Percentiles rank a stretch among this genome's conserved stretches.
Conservation (phyloP, 2,329 filamentous ascomycete genomes). For the Exserohilum rostratum region DNA sequence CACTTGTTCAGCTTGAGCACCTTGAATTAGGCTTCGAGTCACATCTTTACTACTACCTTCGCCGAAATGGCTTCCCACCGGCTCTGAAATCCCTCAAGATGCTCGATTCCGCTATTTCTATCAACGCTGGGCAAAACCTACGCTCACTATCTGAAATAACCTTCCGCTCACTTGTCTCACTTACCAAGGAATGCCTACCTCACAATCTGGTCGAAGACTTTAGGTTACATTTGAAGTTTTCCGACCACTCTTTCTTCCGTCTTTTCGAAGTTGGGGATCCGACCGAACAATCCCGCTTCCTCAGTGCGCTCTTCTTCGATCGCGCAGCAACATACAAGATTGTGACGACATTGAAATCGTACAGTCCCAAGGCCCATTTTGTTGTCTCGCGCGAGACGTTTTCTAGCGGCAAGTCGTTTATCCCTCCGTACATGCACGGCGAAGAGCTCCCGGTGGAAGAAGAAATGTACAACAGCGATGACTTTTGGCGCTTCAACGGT, state of each 20-base stretch:
- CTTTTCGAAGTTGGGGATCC: slow-evolving; percentile 13
- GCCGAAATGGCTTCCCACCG: slow-evolving; percentile 30
- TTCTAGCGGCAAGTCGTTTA: slow-evolving; percentile 22
- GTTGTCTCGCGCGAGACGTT: slow-evolving; percentile 35
- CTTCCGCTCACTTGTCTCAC: slow-evolving; percentile 22
- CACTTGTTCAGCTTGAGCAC: slow-evolving; percentile 31
- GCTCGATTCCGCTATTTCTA: slow-evolving; percentile 31
- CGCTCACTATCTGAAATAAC: slow-evolving; percentile 21
- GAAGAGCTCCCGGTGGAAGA: slow-evolving; percentile 39
- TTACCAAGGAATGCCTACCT: slow-evolving; percentile 25
- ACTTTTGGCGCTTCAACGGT: slow-evolving; percentile 37
- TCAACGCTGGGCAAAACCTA: slow-evolving; percentile 23
- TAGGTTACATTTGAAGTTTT: slow-evolving; percentile 29
- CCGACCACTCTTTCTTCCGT: slow-evolving; percentile 22
- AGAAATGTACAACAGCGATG: slow-evolving; percentile 37
- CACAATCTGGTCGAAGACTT: slow-evolving; percentile 18
- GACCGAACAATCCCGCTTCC: slow-evolving; percentile 18
- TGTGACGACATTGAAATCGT: slow-evolving; percentile 23
- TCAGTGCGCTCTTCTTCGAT: slow-evolving; percentile 27
- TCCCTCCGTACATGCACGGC: slow-evolving; percentile 46
- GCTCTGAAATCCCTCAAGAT: slow-evolving; percentile 35
- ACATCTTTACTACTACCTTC: slow-evolving; percentile 33
- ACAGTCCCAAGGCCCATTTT: slow-evolving; percentile 27
- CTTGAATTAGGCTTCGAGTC: slow-evolving; percentile 41
- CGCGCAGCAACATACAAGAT: slow-evolving; percentile 37